Percentiles rank a stretch among this genome's conserved stretches.
Evolutionary conservation across 352 stramenopile species (phyloP).

Genomic region (Phytophthora agathidicida): DNA sequence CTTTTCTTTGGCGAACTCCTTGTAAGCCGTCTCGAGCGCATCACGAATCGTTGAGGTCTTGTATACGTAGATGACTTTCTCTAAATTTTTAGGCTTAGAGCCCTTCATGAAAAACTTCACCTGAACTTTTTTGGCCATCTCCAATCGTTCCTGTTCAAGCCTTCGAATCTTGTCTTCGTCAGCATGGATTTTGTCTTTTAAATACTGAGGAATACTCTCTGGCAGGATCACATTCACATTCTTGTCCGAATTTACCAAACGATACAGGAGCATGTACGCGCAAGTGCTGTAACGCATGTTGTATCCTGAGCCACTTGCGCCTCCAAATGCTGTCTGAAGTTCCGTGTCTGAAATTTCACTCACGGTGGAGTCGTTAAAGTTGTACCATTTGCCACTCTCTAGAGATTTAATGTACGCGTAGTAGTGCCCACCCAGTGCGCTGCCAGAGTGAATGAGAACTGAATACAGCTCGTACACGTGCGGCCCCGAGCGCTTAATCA

Average conservation of each 20-base stretch:
- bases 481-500: conserved; percentile 69
- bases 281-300: conserved; percentile 76
- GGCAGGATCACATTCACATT: conserved; percentile 72
- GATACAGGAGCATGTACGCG: conserved; percentile 94
- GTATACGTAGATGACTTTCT: conserved; percentile 79
- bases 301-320: conserved; percentile 57
- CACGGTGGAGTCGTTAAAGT: conserved; percentile 89
- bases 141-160: conserved; percentile 68
- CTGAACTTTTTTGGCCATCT: conserved; percentile 79
- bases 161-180: conserved; percentile 67
- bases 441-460: conserved; percentile 93
- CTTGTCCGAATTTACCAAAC: conserved; percentile 65
- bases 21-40: conserved; percentile 44
- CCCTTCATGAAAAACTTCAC: conserved; percentile 85
- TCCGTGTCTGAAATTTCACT: conserved; percentile 80
- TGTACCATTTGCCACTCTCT: conserved; percentile 84
- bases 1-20: conserved; percentile 68
- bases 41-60: conserved; percentile 72
- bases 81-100: conserved; percentile 62
- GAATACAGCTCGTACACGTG: conserved; percentile 93
- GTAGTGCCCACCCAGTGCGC: conserved; percentile 92
- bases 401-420: conserved; percentile 94
- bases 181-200: conserved; percentile 66
- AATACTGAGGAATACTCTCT: conserved; percentile 68
- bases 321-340: conserved; percentile 78